Base-by-base conservation (phyloP, 1,139 yeast species). In the Starmera stellimalicola region DNA sequence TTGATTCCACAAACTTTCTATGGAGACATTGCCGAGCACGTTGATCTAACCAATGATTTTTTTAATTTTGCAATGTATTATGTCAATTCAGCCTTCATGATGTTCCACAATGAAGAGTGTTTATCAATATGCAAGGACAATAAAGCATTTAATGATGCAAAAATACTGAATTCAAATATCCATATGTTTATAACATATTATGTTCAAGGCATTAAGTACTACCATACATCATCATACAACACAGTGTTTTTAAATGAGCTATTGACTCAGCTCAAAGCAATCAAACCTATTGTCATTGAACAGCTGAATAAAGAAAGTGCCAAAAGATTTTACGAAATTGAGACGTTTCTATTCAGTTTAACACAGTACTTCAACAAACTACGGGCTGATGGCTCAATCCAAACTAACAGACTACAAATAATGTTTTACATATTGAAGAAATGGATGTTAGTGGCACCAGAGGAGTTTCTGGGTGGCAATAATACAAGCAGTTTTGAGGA, bases 341-440 rank as follows among this genome's bases (percentile, higher is more conserved):
- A 40, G 14, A 32, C 28, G 4, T 47, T 43, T 23, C 24, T 45
- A 18, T 16, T 24, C 1, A 24, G 32, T 7, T 30, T 41, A 12
- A 33, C 34, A 10, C 31, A 37, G 1, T 47, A 48, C 31, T 42
- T 45, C 42, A 36, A 31, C 8, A 37, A n/a, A n/a, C n/a, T n/a
- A n/a, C n/a, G n/a, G n/a, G 16, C 36, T 5, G 19, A 18, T 4
- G 37, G 36, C 6, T 30, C 26, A 2, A 27, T 32, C 1, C n/a
- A 27, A 3, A 36, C 50, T 3, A 48, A 47, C 24, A 35, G 48
- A 29, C 30, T 40, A 11, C 51, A 47, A 22, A 45, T 44, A 18
- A 42, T 45, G n/a, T 47, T 43, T 32, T 47, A 47, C 27, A 41
- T 45, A 0, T 33, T 48, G 36, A 48, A 44, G 35, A 47, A 43